A percentile compares a stretch with the other conserved stretches of the same genome.
Evolutionary conservation across 106 monocot genomes (phyloP).

Genomic region (Allium cepa): DNA sequence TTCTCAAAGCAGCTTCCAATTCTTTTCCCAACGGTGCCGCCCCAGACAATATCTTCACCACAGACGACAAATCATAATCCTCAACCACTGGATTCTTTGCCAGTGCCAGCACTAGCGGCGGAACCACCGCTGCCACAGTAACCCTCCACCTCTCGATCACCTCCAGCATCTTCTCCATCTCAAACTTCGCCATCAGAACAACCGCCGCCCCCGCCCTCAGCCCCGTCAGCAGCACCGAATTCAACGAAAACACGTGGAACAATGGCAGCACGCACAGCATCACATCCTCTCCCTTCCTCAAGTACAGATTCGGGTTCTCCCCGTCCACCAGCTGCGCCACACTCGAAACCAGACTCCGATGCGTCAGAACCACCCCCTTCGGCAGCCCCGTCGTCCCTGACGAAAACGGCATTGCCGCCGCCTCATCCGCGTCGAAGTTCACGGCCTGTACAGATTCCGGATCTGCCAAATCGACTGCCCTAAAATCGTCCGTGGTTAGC

Average conservation of each 20-base stretch:
- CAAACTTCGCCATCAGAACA: constrained; percentile 77
- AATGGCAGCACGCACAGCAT: constrained; percentile 88
- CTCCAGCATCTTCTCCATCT: constrained; percentile 54
- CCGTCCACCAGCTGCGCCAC: constrained; percentile 94
- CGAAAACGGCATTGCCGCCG: constrained; percentile 84
- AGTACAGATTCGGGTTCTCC: constrained; percentile 76
- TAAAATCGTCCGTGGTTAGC: constrained; percentile 57
- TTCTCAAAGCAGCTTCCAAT: constrained; percentile 46
- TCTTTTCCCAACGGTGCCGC: constrained; percentile 93
- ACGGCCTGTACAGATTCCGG: constrained; percentile 18
- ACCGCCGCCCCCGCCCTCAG: constrained; percentile 75
- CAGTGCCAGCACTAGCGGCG: constrained; percentile 81
- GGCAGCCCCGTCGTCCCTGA: constrained; percentile 93
- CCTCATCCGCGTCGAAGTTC: constrained; percentile 30
- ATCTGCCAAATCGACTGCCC: constrained; percentile 11
- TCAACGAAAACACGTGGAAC: constrained; percentile 88
- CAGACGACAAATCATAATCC: constrained; percentile 60
- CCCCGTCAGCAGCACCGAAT: constrained; percentile 75
- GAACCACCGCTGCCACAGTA: constrained; percentile 80
- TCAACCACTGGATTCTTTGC: constrained; percentile 70
- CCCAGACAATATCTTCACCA: constrained; percentile 73
- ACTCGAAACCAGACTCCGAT: constrained; percentile 50
- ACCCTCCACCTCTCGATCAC: constrained; percentile 51
- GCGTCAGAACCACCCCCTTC: constrained; percentile 81
- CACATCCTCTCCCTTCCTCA: constrained; percentile 45